phyloP scores from a whole-genome alignment of 768 basidiomycete genomes.

The Hygrocybe coccinea region DNA sequence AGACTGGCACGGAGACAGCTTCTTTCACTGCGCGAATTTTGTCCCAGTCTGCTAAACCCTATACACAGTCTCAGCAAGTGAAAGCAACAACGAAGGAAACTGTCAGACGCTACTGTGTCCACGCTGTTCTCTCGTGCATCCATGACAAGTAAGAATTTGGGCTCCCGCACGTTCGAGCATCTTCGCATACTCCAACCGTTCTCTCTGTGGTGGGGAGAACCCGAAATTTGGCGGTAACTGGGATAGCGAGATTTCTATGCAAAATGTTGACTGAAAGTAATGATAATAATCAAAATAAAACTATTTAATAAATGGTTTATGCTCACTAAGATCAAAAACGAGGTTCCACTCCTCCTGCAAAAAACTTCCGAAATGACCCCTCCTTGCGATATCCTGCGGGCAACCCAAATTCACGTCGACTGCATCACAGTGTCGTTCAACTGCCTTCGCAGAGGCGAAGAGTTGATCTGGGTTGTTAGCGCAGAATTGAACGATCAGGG shows the following conservation, averaged over 20 bases:
- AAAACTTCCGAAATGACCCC: constrained; percentile 85
- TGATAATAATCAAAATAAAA: too few relatives aligned
- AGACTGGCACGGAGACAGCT: constrained; percentile 86
- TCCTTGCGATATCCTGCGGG: constrained; percentile 90
- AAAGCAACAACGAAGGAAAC: constrained; percentile 15
- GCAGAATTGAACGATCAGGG: constrained; percentile 90
- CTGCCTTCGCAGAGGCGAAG: constrained; percentile 67
- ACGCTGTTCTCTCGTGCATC: constrained; percentile 85
- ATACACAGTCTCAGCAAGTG: background rate
- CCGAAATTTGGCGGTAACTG: constrained; percentile 95
- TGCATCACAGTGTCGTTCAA: constrained; percentile 83
- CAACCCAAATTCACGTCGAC: constrained; percentile 93
- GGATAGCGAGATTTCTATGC: constrained; percentile 78
- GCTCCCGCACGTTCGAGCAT: constrained; percentile 96
- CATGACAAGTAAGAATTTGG: constrained; percentile 92
- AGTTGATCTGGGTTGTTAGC: constrained; percentile 82
- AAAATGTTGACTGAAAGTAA: constrained; percentile 70
- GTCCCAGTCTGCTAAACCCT: constrained; percentile 85
- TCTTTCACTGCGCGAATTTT: constrained; percentile 89
- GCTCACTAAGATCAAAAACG: constrained; percentile 72
- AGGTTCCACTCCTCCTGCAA: constrained; percentile 94
- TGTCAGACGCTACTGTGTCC: constrained; percentile 64
- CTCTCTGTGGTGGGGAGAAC: constrained; percentile 81
- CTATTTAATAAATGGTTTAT: background rate
- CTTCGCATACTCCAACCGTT: constrained; percentile 88